A percentile compares a stretch with the other conserved stretches of the same genome.
Evolutionary conservation across 257 asterid species (phyloP).

Genomic region (Solanum sejunctum): DNA sequence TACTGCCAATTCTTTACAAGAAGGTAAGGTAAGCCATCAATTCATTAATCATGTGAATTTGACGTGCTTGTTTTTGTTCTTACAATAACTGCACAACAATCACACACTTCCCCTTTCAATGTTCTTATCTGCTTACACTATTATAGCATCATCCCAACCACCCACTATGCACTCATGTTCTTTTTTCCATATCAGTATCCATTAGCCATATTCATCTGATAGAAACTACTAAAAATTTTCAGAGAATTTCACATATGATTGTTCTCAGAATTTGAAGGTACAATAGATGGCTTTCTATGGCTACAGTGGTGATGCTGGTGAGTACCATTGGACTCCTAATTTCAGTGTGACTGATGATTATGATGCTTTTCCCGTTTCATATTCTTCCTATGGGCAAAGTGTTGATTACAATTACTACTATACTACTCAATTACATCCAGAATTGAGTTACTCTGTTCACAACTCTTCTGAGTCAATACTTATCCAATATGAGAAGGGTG

Average conservation of each 20-base stretch:
- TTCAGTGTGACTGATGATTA: neutral
- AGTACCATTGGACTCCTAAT: slow-evolving; percentile 26
- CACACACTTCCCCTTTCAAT: neutral
- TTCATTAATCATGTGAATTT: neutral
- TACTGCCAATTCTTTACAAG: neutral
- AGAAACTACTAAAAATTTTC: neutral
- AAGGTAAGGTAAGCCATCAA: neutral
- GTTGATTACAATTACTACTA: neutral
- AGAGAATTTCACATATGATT: neutral
- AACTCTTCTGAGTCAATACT: slow-evolving; percentile 18
- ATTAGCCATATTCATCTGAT: neutral
- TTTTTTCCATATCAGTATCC: neutral
- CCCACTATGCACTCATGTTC: neutral
- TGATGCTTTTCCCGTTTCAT: slow-evolving; percentile 3
- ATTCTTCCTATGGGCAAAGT: neutral
- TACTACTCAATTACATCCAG: slow-evolving; percentile 3
- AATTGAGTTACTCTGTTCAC: slow-evolving; percentile 7
- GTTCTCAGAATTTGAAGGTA: neutral
- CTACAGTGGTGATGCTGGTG: slow-evolving; percentile 23
- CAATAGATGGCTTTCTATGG: slow-evolving; percentile 45
- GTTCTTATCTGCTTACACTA: neutral
- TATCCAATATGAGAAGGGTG: slow-evolving; percentile 15
- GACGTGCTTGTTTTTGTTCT: neutral
- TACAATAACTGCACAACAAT: neutral
- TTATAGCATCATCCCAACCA: neutral